Percentiles rank a stretch among this genome's conserved stretches.
Conservation (phyloP, 2,329 filamentous ascomycete genomes). For the Scorias spongiosa region DNA sequence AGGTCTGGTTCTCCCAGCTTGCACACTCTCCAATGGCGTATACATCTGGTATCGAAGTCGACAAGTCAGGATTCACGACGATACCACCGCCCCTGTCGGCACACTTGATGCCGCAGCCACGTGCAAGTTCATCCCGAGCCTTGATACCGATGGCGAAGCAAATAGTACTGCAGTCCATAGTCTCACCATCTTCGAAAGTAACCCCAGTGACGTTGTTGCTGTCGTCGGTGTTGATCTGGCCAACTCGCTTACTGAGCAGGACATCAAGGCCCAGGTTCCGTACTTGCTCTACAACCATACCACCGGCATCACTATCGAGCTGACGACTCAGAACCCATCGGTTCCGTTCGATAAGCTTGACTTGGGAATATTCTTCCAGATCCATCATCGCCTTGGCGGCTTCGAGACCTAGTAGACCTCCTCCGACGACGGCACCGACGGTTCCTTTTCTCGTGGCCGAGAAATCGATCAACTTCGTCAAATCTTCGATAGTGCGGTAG, state of each 20-base stretch:
- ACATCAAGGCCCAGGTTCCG: conserved; percentile 65
- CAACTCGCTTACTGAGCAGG: conserved; percentile 60
- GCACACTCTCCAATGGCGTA: conserved; percentile 88
- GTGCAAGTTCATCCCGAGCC: conserved; percentile 63
- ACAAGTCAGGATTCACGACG: conserved; percentile 49
- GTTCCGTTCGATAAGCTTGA: conserved; percentile 70
- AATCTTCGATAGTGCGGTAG: conserved; percentile 71
- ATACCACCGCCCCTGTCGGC: conserved; percentile 62
- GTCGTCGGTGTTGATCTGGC: conserved; percentile 52
- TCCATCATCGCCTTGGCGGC: conserved; percentile 89
- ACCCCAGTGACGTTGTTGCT: conserved; percentile 57
- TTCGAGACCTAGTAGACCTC: conserved; percentile 71
- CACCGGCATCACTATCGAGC: conserved; percentile 65
- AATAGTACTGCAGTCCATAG: conserved; percentile 62
- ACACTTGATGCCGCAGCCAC: conserved; percentile 53
- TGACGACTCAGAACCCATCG: conserved; percentile 71
- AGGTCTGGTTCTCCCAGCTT: conserved; percentile 75
- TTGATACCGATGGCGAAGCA: conserved; percentile 86
- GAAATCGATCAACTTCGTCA: conserved; percentile 62
- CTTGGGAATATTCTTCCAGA: conserved; percentile 54
- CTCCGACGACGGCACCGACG: conserved; percentile 64
- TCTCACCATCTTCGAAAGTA: conserved; percentile 65
- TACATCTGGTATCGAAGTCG: conserved; percentile 55
- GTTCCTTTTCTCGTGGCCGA: conserved; percentile 51
- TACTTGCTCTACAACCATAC: conserved; percentile 70